Evolutionary conservation across 192 early-diverging fungal genomes (phyloP).

Genomic region (Endogone sp.): DNA sequence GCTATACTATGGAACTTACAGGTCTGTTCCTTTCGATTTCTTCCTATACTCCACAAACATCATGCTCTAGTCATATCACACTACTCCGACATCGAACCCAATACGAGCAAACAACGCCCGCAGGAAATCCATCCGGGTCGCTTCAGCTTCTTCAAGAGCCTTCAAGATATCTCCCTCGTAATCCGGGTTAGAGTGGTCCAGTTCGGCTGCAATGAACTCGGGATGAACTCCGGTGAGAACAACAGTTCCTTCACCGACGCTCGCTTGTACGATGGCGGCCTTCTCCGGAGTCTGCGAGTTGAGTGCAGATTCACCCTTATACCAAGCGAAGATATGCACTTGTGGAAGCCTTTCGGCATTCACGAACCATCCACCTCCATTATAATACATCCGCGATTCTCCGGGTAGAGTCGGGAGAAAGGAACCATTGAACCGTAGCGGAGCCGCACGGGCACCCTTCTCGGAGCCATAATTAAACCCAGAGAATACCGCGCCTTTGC

Average conservation of each 20-base stretch:
- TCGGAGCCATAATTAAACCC: constrained; percentile 85
- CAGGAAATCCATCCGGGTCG: constrained; percentile 47
- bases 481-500: constrained; percentile 69
- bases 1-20: too few relatives aligned
- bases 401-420: not conserved
- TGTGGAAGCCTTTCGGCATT: constrained; percentile 22
- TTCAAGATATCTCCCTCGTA: constrained; percentile 48
- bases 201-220: constrained; percentile 64
- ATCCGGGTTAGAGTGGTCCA: constrained; percentile 44
- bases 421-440: constrained; percentile 35
- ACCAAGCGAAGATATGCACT: constrained; percentile 35
- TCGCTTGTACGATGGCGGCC: constrained; percentile 65
- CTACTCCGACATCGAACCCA: constrained; percentile 59
- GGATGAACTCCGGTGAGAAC: constrained; percentile 82
- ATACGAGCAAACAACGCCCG: constrained; percentile 56
- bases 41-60: too few relatives aligned
- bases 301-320: constrained; percentile 27
- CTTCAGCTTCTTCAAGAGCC: constrained; percentile 42
- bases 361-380: constrained; percentile 71
- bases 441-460: constrained; percentile 62
- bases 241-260: constrained; percentile 61
- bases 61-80: too few relatives aligned
- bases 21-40: too few relatives aligned
- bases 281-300: constrained; percentile 15
- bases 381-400: constrained; percentile 53